Evolutionary conservation across 306 rosid species (phyloP), one percentile per base, ranked within the genome.

Genomic region (Calophaca sinica): DNA sequence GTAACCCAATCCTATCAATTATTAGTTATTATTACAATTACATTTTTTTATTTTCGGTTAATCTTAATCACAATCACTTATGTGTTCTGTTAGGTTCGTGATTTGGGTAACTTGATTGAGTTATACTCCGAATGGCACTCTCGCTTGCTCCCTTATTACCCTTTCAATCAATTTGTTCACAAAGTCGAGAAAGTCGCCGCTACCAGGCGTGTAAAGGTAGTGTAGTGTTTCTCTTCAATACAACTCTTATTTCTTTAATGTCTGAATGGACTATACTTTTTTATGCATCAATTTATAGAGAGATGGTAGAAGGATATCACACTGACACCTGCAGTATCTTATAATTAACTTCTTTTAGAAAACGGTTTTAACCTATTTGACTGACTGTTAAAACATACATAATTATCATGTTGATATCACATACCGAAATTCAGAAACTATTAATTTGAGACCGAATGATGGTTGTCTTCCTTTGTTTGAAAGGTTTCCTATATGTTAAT

Each of bases 51-150:
- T 20, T 20, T 20, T 20, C 26, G 26, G 26, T 20, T 20, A 9
- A 15, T 39, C 13, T 14, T 14, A 39, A 14, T 39, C 12, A 4
- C 1, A 8, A 8, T 20, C 2, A 4, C 7, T 15, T 42, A 42
- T 42, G 4, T 6, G 13, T 62, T 62, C 1, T 29, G 20, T 51
- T 70, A 94, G 98, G 96, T 87, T 73, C 84, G 78, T 33, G 99
- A 94, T 81, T 75, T 94, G 89, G 97, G 89, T 33, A 92, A 89
- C 12, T 80, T 94, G 41, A 84, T 94, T 80, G 86, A 82, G 6
- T 57, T 91, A 59, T 94, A 94, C 83, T 31, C 82, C 0, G 92
- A 94, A 41, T 94, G 99, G 99, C 97, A 94, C 86, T 89, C 96
- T 72, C 92, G 84, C 9, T 59, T 90, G 82, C 82, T 94, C 42